Base-by-base conservation (phyloP, 495 filamentous ascomycete genomes). In the Viridothelium virens region DNA sequence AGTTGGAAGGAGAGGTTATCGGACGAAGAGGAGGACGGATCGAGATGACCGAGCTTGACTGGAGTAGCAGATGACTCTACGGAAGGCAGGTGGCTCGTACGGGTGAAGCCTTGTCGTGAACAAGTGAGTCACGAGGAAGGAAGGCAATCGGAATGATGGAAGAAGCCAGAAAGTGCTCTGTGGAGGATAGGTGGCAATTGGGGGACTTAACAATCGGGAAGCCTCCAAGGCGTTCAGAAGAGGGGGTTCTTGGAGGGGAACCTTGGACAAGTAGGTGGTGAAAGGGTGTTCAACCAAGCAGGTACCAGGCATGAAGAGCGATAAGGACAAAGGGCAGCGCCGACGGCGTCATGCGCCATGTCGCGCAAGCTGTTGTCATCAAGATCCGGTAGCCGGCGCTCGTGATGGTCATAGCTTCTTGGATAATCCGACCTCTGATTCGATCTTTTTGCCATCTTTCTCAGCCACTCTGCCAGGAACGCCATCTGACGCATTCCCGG, bases 331-430 rank as follows among this genome's bases (percentile, higher is more conserved):
- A 59, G 53, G 53, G 5, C 53, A 59, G 53, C 53, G 53, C 36
- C 53, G 53, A 3, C 53, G 36, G 53, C 53, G 53, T 59, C 53
- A 59, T 59, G 53, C 53, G 53, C 53, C 53, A 59, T 59, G 31
- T 3, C 36, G 18, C 18, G 53, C 53, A 59, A 59, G 53, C 53
- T 59, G 53, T 33, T 59, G 53, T 59, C 53, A 59, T 59, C 53
- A 36, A 31, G 11, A 34, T 6, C 53, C 25, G 53, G 7, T 36
- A 4, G 7, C 53, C 53, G 53, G 7, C 53, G 2, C 31, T 34
- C 5, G 25, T 18, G 7, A 31, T 59, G 53, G 53, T 59, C 53
- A 59, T 59, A 59, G 53, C 53, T 59, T 36, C 53, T 36, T 7
- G 7, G 53, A 59, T 36, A 59, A 59, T 7, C 5, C 53, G 31